Evolutionary conservation across 1,139 yeast species (phyloP), one percentile per base, ranked within the genome.

Genomic region (Lodderomyces margitis): DNA sequence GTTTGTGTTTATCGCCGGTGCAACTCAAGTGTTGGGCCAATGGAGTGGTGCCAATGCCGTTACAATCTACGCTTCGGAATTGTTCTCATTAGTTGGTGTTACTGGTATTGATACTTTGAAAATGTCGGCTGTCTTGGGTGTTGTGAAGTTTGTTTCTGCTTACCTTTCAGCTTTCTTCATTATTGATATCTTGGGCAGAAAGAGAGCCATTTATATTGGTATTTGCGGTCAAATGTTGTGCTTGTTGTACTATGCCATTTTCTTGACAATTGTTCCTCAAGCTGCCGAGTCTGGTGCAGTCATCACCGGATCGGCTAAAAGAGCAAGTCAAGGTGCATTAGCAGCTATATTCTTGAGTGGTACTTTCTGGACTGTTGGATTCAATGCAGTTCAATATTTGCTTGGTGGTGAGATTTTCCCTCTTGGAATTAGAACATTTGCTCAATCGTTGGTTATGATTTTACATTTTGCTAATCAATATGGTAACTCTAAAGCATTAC

Each of bases 11-110:
- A 58, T 75, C 33, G 65, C 78, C n/a, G 56, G 69, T 35, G 52
- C 64, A 37, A 65, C 78, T 15, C 81, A 79, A 50, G 46, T 81
- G 36, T 63, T 80, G 42, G 79, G 81, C 36, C 85, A 80, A 60
- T 78, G 83, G 77, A 66, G 79, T 34, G 86, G 86, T 38, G 81
- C 83, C 23, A 80, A 78, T 48, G 78, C 83, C 3, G 64, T 79
- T 38, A 78, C 82, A 11, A 75, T 78, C 42, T 79, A 78, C 53
- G 78, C 85, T 14, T 72, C 80, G 16, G 75, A 75, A 44, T 66
- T 80, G 43, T 78, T 80, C 53, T 66, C 66, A 24, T 65, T 77
- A 43, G 70, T 75, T 42, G 85, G 85, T 42, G 57, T 66, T 38
- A 39, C 40, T 30, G 68, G 66, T 23, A 38, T 61, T 21, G 68